Evolutionary conservation across 371 early-diverging fungal genomes (phyloP), one percentile per base, ranked within the genome.

Genomic region (Apophysomyces elegans): DNA sequence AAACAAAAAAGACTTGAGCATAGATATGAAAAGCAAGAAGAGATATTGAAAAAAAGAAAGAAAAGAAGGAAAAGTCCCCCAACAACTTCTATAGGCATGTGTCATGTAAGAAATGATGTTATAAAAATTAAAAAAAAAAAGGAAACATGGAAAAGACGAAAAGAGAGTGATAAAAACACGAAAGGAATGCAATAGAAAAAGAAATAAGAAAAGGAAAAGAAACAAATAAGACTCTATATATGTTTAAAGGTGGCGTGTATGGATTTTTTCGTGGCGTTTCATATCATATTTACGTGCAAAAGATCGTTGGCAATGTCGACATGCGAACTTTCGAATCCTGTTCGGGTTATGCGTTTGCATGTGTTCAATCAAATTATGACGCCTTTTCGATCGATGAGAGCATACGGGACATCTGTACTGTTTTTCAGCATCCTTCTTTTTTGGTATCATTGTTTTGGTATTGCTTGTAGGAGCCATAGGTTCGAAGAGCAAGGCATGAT

Each of bases 181-280:
- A 16, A 16, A 50, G 7, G 54, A 8, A 4, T 18, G 9, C 21
- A 50, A 21, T 21, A 21, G 54, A 21, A 21, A 50, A n/a, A 47
- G 54, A 18, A 26, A 21, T 41, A 21, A 18, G 0, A 50, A 50
- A 50, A 9, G 21, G 21, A 50, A 47, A 47, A 47, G 47, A 16
- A 47, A 4, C 16, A 21, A 26, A 8, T 8, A 9, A 9, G 8
- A n/a, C 21, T 21, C 5, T 18, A 21, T 47, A 47, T 4, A 18
- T 9, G 8, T 50, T 50, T 50, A 50, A 50, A 50, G 1, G 9
- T 50, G 54, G 21, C 54, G 54, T 1, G 16, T 50, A 21, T 75
- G 75, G 37, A 75, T 75, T 58, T 75, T 75, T 71, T 75, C 75
- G 65, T 75, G 75, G 5, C 75, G 68, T 59, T 75, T 75, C 72